Evolutionary conservation across 305 asterid genomes (phyloP).

Genomic region (Rubia occidens): DNA sequence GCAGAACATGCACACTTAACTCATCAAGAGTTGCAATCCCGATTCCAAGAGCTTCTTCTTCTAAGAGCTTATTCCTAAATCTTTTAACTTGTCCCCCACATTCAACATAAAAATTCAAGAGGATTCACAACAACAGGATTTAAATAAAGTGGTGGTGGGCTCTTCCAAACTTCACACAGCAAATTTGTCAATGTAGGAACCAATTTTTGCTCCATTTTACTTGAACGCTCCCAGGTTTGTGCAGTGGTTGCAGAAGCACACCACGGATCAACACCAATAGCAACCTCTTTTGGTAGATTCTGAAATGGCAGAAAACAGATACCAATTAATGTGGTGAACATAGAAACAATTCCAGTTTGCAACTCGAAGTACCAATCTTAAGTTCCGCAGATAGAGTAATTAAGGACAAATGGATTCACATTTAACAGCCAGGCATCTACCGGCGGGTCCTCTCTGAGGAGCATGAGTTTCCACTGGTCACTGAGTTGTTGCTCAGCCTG

Average conservation of each 20-base stretch:
- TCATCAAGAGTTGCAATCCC: constrained; percentile 73
- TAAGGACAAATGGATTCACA: constrained; percentile 40
- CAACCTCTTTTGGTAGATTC: constrained; percentile 68
- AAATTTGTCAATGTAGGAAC: constrained; percentile 55
- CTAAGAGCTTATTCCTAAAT: constrained; percentile 56
- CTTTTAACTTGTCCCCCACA: constrained; percentile 70
- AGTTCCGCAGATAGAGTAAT: not conserved
- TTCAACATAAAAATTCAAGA: constrained; percentile 70
- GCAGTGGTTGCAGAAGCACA: constrained; percentile 87
- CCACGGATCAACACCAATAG: constrained; percentile 90
- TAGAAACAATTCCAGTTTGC: not conserved
- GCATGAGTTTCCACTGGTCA: constrained; percentile 91
- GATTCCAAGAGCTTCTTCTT: constrained; percentile 63
- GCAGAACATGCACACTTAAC: constrained; percentile 29
- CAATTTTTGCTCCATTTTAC: constrained; percentile 65
- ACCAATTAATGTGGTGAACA: not conserved
- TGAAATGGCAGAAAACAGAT: constrained; percentile 27
- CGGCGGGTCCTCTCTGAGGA: constrained; percentile 67
- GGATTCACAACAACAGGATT: constrained; percentile 70
- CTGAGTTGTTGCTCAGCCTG: constrained; percentile 84
- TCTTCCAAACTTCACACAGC: constrained; percentile 87
- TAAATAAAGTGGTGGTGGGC: constrained; percentile 55
- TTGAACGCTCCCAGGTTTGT: constrained; percentile 64
- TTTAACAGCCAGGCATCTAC: constrained; percentile 83
- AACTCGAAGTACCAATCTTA: not conserved